Evolutionary conservation across 352 stramenopile species (phyloP), one percentile per base, ranked within the genome.

Genomic region (Phytopythium ostracodes): DNA sequence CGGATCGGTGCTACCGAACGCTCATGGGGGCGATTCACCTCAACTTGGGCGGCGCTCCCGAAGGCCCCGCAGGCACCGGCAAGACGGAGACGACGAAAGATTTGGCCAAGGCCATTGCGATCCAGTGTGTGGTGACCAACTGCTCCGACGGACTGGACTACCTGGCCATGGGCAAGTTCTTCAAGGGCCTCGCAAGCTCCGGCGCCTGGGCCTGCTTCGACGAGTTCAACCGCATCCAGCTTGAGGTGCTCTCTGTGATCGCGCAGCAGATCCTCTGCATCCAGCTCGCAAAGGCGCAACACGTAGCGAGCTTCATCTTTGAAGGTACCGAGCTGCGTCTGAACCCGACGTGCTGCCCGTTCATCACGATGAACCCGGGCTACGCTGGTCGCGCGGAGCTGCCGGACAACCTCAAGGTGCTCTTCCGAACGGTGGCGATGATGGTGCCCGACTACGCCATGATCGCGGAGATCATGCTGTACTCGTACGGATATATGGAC

Each of bases 1-100:
- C 92, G 2, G 92, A 98, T 63, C 67, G 87, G 17, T 98, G 91
- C 67, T 98, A 98, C 53, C 84, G 92, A 40, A 98, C 91, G 15
- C 77, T 98, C 46, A 97, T 97, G 43, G 87, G 88, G 12, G 91
- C 91, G 2, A 92, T 98, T 27, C 84, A 96, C 53, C 70, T 97
- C 29, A 91, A 98, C 53, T 92, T 97, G 44, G 91, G 91, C 38
- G 91, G 91, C 22, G 91, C 91, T 10, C 91, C 91, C 0, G 91
- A 96, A 60, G 91, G 91, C 11, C 91, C 91, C 20, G 91, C 91
- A 20, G 91, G 91, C 4, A 98, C 91, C 1, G 91, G 91, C 20
- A 98, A 98, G 62, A 98, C 91, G 12, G 91, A 98, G 68, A 98
- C 91, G 2, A 96, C 92, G 7, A 98, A 98, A 60, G 91, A 98